Percentiles rank a stretch among this genome's conserved stretches.
These are phyloP conservation scores for Eugenia klotzschiana DNA, from an alignment of 441 rosid species.

Conservation along the genomic window DNA sequence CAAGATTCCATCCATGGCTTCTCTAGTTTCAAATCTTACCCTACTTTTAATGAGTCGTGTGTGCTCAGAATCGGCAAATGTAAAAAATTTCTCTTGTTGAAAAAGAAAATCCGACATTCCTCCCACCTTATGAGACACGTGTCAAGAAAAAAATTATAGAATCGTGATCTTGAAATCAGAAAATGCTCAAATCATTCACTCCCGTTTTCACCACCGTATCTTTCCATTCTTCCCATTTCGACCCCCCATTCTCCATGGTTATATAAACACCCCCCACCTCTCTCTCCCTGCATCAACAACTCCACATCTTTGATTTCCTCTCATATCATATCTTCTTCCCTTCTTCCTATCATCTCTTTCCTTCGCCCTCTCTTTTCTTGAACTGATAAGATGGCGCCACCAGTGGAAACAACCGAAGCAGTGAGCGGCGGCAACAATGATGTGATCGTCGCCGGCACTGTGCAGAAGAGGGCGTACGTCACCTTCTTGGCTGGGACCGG, in stretches of 20 bases:
- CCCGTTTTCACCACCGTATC: neutral
- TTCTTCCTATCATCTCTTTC: neutral
- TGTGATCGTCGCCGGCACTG: too few relatives aligned
- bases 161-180: neutral
- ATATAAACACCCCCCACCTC: neutral
- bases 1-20: neutral
- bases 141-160: neutral
- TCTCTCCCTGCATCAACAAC: neutral
- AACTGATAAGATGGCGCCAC: neutral
- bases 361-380: neutral
- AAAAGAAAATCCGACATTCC: neutral
- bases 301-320: neutral
- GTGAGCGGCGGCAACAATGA: neutral
- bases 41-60: neutral
- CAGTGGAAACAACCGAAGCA: neutral
- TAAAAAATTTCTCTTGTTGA: neutral
- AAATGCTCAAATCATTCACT: neutral
- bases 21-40: neutral
- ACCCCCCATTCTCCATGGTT: neutral
- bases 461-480: constrained; percentile 32
- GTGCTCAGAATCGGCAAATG: neutral
- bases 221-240: neutral
- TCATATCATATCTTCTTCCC: neutral
- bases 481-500: constrained; percentile 66
- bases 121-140: neutral